phyloP scores from a whole-genome alignment of 257 asterid genomes.

The Anisodus tanguticus region DNA sequence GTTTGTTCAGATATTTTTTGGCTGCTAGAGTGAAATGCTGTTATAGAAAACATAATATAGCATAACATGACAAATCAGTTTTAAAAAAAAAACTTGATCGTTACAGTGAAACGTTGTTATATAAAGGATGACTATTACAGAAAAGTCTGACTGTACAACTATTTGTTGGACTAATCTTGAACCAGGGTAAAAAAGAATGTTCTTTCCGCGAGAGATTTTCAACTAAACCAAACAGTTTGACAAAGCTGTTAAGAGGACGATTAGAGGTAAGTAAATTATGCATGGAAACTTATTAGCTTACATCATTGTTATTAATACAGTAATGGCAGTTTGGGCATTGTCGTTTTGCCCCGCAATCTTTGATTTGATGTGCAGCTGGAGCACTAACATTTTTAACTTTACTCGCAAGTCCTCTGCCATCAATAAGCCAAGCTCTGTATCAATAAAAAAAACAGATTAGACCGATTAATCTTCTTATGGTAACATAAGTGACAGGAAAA shows the following conservation, averaged over 20 bases:
- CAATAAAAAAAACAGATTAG: not conserved
- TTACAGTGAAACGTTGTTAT: no score
- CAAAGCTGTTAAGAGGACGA: not conserved
- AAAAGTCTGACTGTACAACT: not conserved
- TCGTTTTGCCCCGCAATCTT: slow-evolving; percentile 69
- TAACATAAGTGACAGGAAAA: not conserved
- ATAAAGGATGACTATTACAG: no score
- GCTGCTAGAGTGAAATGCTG: no score
- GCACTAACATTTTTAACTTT: slow-evolving; percentile 76
- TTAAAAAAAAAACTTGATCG: no score
- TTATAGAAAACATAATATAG: no score
- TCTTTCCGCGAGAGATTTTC: not conserved
- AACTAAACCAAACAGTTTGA: not conserved
- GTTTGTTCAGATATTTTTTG: no score
- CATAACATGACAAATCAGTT: no score
- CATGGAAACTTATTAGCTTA: slow-evolving; percentile 42
- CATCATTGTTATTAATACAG: slow-evolving; percentile 67
- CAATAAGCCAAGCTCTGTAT: slow-evolving; percentile 79
- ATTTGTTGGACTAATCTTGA: slow-evolving; percentile 19
- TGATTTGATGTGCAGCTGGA: slow-evolving; percentile 52
- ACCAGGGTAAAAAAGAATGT: not conserved
- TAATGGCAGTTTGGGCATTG: slow-evolving; percentile 73
- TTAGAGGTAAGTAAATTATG: slow-evolving; percentile 6
- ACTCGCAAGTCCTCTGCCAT: slow-evolving; percentile 67
- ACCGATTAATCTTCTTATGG: not conserved